Base-by-base conservation (phyloP, 2,329 filamentous ascomycete genomes). In the Lecanicillium sp. region DNA sequence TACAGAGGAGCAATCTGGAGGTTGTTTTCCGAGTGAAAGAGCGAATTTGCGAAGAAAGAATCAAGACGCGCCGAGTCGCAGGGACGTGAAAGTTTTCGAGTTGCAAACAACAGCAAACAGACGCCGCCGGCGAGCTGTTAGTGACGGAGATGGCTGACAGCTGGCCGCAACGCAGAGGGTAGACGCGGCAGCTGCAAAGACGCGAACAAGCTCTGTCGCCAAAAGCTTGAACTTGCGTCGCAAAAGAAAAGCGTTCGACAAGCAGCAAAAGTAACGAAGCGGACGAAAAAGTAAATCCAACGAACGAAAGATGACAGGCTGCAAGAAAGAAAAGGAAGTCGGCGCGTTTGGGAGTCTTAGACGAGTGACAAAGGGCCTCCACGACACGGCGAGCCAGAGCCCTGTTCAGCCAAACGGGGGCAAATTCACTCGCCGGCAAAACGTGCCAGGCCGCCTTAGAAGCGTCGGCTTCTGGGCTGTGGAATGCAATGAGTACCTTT, bases 1-100 rank as follows among this genome's bases (percentile, higher is more conserved):
- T 62, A 56, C 42, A 51, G 39, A 37, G 40, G 33, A 43, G 38
- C 43, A 41, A 41, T 17, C 14, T 34, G 35, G 18, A 31, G 22
- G 22, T 25, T 25, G 22, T 11, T 6, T 11, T 25, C 11, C 30
- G 30, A 31, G 18, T 41, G 15, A 33, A 37, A 30, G 32, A 12
- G 18, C 18, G 32, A n/a, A 30, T 6, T 6, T 7, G 11, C 14
- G n/a, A 33, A 29, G 17, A 34, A 18, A 16, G 11, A 20, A 5
- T 16, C 9, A 14, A 11, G 15, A 5, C 22, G 20, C 11, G 25
- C 6, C 29, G 13, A 16, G 14, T 8, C 20, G 35, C 16, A 11
- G 22, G 11, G 16, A 12, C 8, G 9, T 11, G 18, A 13, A 29
- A 28, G n/a, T 20, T 14, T 25, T 25, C 17, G 11, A 34, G 11